phyloP scores from a whole-genome alignment of 2,329 filamentous ascomycete species.

The Graphilbum ipis-grandicollis region DNA sequence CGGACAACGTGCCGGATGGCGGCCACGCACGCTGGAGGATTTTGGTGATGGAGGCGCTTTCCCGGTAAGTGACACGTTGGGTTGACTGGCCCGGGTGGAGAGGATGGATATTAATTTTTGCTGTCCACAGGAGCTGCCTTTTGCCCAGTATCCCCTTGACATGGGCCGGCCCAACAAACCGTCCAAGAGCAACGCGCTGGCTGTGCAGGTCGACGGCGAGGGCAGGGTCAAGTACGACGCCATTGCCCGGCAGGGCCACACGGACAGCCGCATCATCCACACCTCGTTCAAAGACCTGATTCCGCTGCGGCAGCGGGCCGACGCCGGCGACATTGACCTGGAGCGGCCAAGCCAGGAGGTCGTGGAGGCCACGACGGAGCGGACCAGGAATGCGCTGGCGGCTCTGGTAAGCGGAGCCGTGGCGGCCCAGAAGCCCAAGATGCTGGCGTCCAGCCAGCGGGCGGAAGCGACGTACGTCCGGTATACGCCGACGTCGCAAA shows the following conservation, averaged over 20 bases:
- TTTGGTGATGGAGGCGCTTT: conserved; percentile 95
- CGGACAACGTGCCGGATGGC: conserved; percentile 75
- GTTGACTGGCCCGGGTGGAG: too few relatives aligned
- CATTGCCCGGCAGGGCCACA: conserved; percentile 78
- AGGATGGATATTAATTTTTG: too few relatives aligned
- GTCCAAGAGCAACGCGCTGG: conserved; percentile 65
- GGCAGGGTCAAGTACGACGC: conserved; percentile 95
- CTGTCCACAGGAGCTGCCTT: conserved; percentile 23
- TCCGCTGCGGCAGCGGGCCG: conserved; percentile 77
- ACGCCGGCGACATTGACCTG: conserved; percentile 80
- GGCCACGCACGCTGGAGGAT: conserved; percentile 74
- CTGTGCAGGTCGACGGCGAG: conserved; percentile 78
- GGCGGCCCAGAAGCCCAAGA: conserved; percentile 89
- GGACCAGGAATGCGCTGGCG: conserved; percentile 73
- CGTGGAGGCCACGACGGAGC: conserved; percentile 68
- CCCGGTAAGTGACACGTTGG: conserved; percentile 46
- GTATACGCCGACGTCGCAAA: conserved; percentile 92
- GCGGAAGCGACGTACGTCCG: conserved; percentile 85
- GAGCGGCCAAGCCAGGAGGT: conserved; percentile 72
- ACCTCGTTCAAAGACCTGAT: conserved; percentile 95
- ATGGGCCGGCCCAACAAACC: conserved; percentile 65
- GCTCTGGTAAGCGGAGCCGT: conserved; percentile 71
- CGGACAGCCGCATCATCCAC: conserved; percentile 71
- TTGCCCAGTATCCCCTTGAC: conserved; percentile 89
- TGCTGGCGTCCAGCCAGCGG: conserved; percentile 56